Evolutionary conservation across 2,329 filamentous ascomycete species (phyloP).

Genomic region (Cordyceps cicadae): DNA sequence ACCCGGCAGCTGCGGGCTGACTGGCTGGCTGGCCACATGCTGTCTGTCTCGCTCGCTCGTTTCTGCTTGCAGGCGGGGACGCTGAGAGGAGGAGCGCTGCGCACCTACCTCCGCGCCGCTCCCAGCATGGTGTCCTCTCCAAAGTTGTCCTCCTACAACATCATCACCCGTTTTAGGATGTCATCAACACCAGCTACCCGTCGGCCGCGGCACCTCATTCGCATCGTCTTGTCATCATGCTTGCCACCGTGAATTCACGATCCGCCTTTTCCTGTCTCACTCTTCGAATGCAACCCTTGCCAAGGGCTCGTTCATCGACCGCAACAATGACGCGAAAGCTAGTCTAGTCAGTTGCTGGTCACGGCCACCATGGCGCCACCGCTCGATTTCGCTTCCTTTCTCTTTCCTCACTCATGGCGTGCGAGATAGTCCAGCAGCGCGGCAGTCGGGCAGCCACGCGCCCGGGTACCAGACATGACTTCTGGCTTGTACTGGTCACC

Average conservation of each 20-base stretch:
- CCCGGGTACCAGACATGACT: too few species aligned
- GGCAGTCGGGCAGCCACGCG: background rate
- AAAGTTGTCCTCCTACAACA: constrained; percentile 9
- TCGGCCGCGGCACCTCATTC: background rate
- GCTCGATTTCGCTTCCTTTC: too few species aligned
- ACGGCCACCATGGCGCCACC: background rate
- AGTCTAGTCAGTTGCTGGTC: background rate
- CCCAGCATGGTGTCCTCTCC: background rate
- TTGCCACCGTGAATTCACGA: background rate
- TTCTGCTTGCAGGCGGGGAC: constrained; percentile 8
- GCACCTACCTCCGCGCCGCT: constrained; percentile 1
- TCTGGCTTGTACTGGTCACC: too few species aligned
- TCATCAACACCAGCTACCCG: background rate
- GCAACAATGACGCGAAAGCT: background rate
- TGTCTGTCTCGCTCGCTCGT: background rate
- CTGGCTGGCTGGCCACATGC: background rate
- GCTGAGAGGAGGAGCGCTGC: background rate
- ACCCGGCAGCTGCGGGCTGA: background rate
- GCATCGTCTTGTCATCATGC: too few species aligned
- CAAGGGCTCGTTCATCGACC: background rate
- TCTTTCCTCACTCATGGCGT: background rate
- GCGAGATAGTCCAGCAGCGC: too few species aligned
- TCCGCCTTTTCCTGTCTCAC: background rate
- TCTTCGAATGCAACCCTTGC: background rate
- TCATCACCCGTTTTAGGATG: background rate